Evolutionary conservation across 352 stramenopile species (phyloP), one percentile per base, ranked within the genome.

Genomic region (Aphanomyces euteiches): DNA sequence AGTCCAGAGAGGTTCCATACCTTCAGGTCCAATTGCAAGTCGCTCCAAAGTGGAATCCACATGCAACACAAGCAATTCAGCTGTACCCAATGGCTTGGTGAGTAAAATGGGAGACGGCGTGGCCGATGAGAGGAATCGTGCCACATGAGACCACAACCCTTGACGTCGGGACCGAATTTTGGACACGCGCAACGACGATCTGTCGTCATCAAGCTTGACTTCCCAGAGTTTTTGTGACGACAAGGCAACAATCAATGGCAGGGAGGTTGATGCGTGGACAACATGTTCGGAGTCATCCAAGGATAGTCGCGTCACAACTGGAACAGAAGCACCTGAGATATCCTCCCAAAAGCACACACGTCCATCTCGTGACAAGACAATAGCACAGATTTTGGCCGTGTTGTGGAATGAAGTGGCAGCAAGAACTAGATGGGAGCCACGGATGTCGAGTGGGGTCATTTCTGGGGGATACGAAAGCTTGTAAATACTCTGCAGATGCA

Each of bases 21-120:
- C 40, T 28, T 37, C 37, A 5, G 28, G 36, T 21, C 17, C 34
- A 28, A 70, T 17, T 2, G 47, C 64, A 34, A 34, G 21, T 8
- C 64, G 64, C 39, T 59, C 47, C 8, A 70, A 36, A n/a, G 43
- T 70, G 13, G 64, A 70, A 43, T 70, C 64, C 21, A 70, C 54
- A n/a, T 70, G 64, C 38, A 70, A 43, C 38, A 70, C 64, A 0
- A 70, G 19, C 45, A 70, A n/a, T 36, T 70, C 64, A 17, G 64
- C 59, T 15, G 64, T 40, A 3, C 40, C 40, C 8, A 70, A 21
- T 19, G 47, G 19, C 39, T 70, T 60, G 7, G 64, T 70, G 19
- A 70, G 37, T 21, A 63, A 37, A 36, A 70, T 61, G 7, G 64
- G 64, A 34, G 64, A 70, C 19, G 64, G 64, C 5, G 64, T 70